A percentile compares a stretch with the other conserved stretches of the same genome.
Evolutionary conservation across 108 stramenopile species (phyloP).

Genomic region (Cyclotella baltica): DNA sequence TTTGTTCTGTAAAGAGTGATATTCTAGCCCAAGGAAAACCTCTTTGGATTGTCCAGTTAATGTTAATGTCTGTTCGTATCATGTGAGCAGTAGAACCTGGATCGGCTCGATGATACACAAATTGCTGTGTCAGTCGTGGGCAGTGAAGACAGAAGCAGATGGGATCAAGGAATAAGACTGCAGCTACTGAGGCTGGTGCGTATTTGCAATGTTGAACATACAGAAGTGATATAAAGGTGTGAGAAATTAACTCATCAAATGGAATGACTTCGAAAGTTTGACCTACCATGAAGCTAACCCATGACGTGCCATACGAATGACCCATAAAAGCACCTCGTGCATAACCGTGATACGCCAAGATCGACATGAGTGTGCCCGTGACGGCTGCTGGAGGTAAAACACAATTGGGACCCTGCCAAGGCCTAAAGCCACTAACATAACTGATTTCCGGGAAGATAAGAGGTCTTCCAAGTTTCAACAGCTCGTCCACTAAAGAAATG

Average conservation of each 20-base stretch:
- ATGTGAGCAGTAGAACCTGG: constrained; percentile 79
- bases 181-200: constrained; percentile 72
- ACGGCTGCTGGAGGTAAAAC: constrained; percentile 79
- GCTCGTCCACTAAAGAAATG: constrained; percentile 71
- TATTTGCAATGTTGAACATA: constrained; percentile 77
- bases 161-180: constrained; percentile 83
- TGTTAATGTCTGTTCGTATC: constrained; percentile 84
- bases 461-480: constrained; percentile 73
- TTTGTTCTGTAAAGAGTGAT: constrained; percentile 76
- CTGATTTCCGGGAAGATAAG: constrained; percentile 85
- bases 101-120: constrained; percentile 84
- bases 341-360: constrained; percentile 81
- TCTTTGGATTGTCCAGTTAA: constrained; percentile 87
- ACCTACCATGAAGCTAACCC: constrained; percentile 70
- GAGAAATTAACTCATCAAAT: background rate
- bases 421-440: constrained; percentile 85
- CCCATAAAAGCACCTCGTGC: constrained; percentile 74
- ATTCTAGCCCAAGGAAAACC: constrained; percentile 90
- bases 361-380: constrained; percentile 77
- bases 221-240: background rate
- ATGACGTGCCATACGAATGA: constrained; percentile 88
- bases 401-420: constrained; percentile 77
- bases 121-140: constrained; percentile 76
- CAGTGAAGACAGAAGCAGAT: constrained; percentile 87
- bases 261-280: background rate